Base-by-base conservation (phyloP, 352 stramenopile species). In the Phytophthora hibernalis region DNA sequence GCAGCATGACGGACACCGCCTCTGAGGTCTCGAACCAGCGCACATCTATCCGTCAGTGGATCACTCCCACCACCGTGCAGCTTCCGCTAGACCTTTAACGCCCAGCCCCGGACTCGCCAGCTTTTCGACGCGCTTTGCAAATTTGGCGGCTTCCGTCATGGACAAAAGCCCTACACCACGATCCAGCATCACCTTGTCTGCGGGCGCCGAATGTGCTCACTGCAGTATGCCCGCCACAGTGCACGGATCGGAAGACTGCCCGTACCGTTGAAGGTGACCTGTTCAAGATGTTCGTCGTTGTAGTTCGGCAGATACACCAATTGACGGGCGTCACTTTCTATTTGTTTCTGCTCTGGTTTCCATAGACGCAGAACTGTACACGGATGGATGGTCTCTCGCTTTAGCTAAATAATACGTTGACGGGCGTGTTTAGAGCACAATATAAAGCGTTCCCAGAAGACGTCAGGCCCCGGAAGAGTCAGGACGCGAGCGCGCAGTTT, bases 401-500 rank as follows among this genome's bases (percentile, higher is more conserved):
- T 65, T 65, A 65, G 70, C 70, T 77, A 77, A 77, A 77, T 77
- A 77, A 77, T 77, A 72, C 70, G 65, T 64, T 61, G 61, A 33
- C 43, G 26, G 61, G 47, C 67, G 53, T 45, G 21, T 56, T 59
- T 88, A 93, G 43, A 94, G 72, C 61, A 94, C 83, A 74, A 90
- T 91, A 61, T 94, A 94, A 62, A 79, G 72, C 61, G 73, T 81
- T 60, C 72, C 79, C 35, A 70, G 62, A 76, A 80, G 47, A 80
- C 78, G 66, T 92, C 81, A 1, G 83, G 72, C 33, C 75, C 72
- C 13, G 86, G 86, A 49, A 92, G 55, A 18, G 86, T 94, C 86
- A 94, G 21, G 83, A 92, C 59, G 86, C 89, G 65, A 87, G 74
- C 44, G 82, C 82, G 55, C 80, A 90, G 37, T 76, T 82, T 52